Base-by-base conservation (phyloP, 2,329 filamentous ascomycete species). In the Sporothrix dimorphospora region DNA sequence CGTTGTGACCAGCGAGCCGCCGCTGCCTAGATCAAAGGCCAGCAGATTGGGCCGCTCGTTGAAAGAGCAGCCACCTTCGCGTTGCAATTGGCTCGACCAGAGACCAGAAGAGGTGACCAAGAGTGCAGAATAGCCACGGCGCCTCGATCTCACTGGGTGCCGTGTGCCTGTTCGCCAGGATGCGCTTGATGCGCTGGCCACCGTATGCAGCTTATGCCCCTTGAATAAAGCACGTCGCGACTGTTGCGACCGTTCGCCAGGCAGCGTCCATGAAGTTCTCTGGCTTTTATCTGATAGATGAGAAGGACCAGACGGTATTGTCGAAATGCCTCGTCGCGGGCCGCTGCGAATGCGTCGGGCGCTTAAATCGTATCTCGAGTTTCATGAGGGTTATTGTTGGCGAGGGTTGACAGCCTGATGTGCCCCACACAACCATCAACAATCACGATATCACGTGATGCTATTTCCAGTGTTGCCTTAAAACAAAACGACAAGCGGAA, bases 11-110 rank as follows among this genome's bases (percentile, higher is more conserved):
- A 63, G 40, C 19, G 40, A 65, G 40, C 61, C 14, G 42, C 61
- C 24, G 61, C 61, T 65, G 61, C 61, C 61, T 65, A 11, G 61
- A 19, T 19, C 1, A n/a, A 47, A 12, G 61, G 40, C 61, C 61
- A 65, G 21, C 40, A 19, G 61, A 47, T 30, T 65, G 61, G 61
- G 61, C 61, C 40, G 40, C 61, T 65, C 61, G 61, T 65, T 12
- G 6, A 65, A 40, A 14, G 40, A 21, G 21, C 40, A 47, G 57
- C 34, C 57, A 24, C 34, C 30, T 42, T 61, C 40, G 38, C 57
- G 34, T 6, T 24, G n/a, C n/a, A n/a, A n/a, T n/a, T 30, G 14
- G 38, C 8, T 21, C 47, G 40, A 14, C 57, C 30, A 21, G 57
- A 21, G 57, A n/a, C 57, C 34, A 40, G 19, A 7, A 16, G 8